These are phyloP conservation scores for Neoascochyta sp. DNA, from an alignment of 2,329 filamentous ascomycete species.

Conservation along the genomic window DNA sequence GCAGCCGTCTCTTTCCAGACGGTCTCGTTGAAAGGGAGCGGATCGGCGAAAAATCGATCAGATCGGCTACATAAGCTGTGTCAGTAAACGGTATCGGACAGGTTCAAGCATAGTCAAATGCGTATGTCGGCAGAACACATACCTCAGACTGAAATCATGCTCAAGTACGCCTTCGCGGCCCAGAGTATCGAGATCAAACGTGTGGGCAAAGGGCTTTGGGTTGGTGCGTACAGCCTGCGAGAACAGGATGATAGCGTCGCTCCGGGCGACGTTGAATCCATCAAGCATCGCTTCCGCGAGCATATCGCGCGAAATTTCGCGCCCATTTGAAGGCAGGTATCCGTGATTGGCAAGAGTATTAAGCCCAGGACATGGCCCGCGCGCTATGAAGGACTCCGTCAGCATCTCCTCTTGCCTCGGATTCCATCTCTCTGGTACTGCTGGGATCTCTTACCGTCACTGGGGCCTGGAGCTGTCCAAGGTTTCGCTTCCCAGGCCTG, in stretches of 20 bases:
- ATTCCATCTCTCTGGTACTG: no score
- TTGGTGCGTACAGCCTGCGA: conserved; percentile 6
- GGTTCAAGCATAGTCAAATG: no score
- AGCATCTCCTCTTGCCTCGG: no score
- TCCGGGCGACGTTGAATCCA: conserved; percentile 7
- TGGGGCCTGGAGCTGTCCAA: conserved; percentile 6
- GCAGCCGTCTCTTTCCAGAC: conserved; percentile 6
- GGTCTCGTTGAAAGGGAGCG: conserved; percentile 7
- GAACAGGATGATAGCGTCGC: conserved; percentile 8
- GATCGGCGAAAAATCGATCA: conserved; percentile 6
- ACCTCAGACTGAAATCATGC: conserved; percentile 8
- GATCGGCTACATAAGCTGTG: conserved; percentile 2
- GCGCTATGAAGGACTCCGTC: no score
- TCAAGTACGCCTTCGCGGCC: conserved; percentile 6
- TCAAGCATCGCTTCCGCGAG: conserved; percentile 7
- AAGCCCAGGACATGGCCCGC: conserved; percentile 1
- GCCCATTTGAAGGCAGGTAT: conserved; percentile 2
- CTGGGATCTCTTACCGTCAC: conserved; percentile 6
- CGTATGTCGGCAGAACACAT: background rate
- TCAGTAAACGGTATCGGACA: no score
- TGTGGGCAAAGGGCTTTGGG: conserved; percentile 3
- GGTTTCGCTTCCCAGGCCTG: conserved; percentile 5
- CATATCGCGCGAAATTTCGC: conserved; percentile 4
- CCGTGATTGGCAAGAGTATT: conserved; percentile 1
- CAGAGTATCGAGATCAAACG: conserved; percentile 5